These are phyloP conservation scores for Primulina huaijiensis DNA, from an alignment of 257 asterid species.

Conservation along the genomic window DNA sequence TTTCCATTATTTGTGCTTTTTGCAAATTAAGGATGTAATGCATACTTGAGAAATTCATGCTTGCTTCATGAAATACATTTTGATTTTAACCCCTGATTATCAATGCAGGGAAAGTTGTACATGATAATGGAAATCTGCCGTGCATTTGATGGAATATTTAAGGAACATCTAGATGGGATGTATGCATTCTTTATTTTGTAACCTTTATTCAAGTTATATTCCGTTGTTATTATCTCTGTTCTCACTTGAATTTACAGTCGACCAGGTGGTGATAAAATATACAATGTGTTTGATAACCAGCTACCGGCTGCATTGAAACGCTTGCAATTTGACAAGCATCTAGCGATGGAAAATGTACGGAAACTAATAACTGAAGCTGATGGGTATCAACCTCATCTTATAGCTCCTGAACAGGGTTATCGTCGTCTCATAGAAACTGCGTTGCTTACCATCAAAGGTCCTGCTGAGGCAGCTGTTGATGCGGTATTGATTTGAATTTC, in stretches of 20 bases:
- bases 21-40: not conserved
- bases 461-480: slow-evolving; percentile 96
- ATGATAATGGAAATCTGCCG: slow-evolving; percentile 98
- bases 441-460: slow-evolving; percentile 82
- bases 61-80: slow-evolving; percentile 10
- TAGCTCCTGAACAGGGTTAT: slow-evolving; percentile 99
- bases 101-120: slow-evolving; percentile 86
- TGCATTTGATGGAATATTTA: slow-evolving; percentile 83
- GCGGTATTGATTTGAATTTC: slow-evolving; percentile 51
- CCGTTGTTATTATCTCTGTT: slow-evolving; percentile 23
- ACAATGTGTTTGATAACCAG: slow-evolving; percentile 85
- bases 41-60: not conserved
- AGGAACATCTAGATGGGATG: slow-evolving; percentile 99
- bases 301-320: slow-evolving; percentile 98
- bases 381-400: slow-evolving; percentile 98
- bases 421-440: slow-evolving; percentile 97
- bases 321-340: slow-evolving; percentile 94
- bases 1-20: not conserved
- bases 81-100: slow-evolving; percentile 17
- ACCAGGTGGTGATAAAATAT: slow-evolving; percentile 96
- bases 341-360: slow-evolving; percentile 97
- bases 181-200: slow-evolving; percentile 32
- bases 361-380: slow-evolving; percentile 96
- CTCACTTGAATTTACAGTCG: slow-evolving; percentile 59
- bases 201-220: slow-evolving; percentile 8